phyloP scores from a whole-genome alignment of 2,329 filamentous ascomycete genomes.

The Lecanicillium sp. region DNA sequence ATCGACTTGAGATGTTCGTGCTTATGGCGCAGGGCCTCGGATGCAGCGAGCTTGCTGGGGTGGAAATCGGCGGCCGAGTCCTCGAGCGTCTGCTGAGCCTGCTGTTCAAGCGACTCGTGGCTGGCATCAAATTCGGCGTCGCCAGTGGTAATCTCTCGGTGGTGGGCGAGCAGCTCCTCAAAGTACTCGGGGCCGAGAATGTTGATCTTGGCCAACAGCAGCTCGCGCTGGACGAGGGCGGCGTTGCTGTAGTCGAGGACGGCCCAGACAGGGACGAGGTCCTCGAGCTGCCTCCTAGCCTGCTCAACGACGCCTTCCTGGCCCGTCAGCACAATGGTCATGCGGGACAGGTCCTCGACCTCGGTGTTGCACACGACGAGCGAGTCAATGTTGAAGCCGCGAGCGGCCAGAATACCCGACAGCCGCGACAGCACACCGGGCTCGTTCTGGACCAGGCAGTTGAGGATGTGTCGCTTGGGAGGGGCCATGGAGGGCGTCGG shows the following conservation, averaged over 20 bases:
- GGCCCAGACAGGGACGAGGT: conserved; percentile 96
- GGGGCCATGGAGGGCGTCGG: conserved; percentile 75
- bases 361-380: conserved; percentile 97
- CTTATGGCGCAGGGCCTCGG: conserved; percentile 89
- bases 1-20: conserved; percentile 95
- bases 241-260: conserved; percentile 93
- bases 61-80: conserved; percentile 66
- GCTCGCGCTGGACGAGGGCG: conserved; percentile 89
- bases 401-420: conserved; percentile 88
- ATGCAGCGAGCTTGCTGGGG: conserved; percentile 75
- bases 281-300: conserved; percentile 88
- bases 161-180: conserved; percentile 90
- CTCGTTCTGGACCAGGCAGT: conserved; percentile 98
- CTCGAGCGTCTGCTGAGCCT: conserved; percentile 31
- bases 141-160: conserved; percentile 70
- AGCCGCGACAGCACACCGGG: conserved; percentile 94
- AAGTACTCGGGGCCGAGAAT: conserved; percentile 97
- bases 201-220: conserved; percentile 92
- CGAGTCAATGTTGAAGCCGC: conserved; percentile 98
- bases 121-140: conserved; percentile 37
- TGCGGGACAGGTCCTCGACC: conserved; percentile 90
- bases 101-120: conserved; percentile 25
- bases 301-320: conserved; percentile 98
- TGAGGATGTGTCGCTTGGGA: conserved; percentile 90
- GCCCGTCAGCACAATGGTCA: conserved; percentile 96